These are phyloP conservation scores for Blastobotrys chiropterorum DNA, from an alignment of 805 yeast species.

Conservation along the genomic window DNA sequence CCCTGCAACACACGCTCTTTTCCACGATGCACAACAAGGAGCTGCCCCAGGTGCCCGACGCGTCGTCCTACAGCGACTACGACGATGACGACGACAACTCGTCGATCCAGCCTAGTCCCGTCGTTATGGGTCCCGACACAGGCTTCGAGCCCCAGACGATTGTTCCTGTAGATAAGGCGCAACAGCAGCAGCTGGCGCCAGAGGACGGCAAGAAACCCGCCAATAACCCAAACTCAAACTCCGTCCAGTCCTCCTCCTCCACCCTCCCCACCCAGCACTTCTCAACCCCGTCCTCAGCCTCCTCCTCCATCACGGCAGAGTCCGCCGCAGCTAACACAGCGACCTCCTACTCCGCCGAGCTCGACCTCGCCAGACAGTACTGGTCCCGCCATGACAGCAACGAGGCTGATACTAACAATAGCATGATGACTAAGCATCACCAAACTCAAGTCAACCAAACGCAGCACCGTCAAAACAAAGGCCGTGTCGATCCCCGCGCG, in stretches of 20 bases:
- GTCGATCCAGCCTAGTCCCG: constrained; percentile 4
- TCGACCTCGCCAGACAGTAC: neutral
- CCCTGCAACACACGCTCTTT: neutral
- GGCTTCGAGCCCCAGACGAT: neutral
- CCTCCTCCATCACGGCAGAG: constrained; percentile 1
- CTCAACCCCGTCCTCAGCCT: neutral
- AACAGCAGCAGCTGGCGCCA: too few species aligned
- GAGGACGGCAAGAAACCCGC: neutral
- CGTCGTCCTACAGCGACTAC: neutral
- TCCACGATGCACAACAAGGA: neutral
- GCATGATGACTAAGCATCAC: neutral
- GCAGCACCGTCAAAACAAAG: neutral
- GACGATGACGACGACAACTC: neutral
- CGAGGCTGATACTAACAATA: neutral
- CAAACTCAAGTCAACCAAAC: neutral
- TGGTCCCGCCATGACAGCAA: neutral
- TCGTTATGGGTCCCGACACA: neutral
- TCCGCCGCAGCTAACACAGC: neutral
- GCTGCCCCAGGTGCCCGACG: neutral
- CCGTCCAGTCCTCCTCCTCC: neutral
- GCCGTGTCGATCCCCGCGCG: neutral
- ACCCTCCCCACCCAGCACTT: constrained; percentile 1
- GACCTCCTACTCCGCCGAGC: neutral
- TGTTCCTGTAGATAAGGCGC: too few species aligned
- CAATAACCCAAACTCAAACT: neutral